Percentiles rank a stretch among this genome's conserved stretches.
phyloP scores from a whole-genome alignment of 768 basidiomycete species.

The Mycena pura region DNA sequence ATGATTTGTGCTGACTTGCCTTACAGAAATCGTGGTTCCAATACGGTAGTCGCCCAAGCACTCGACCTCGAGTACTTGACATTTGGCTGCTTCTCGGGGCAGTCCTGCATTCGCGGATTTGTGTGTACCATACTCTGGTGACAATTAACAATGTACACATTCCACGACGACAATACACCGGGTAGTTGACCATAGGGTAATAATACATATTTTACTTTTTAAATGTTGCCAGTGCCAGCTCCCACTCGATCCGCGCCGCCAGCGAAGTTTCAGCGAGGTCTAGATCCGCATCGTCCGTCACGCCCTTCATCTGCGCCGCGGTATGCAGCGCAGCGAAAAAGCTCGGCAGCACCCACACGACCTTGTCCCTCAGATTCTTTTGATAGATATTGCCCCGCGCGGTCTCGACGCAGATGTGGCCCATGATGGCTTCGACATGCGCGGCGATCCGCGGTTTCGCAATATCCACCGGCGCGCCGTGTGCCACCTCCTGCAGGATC shows the following conservation, averaged over 20 bases:
- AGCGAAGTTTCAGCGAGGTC: constrained; percentile 18
- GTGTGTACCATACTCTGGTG: no score
- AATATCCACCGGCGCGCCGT: not conserved
- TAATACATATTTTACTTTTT: not conserved
- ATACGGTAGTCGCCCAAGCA: no score
- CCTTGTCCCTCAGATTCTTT: not conserved
- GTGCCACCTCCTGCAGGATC: constrained; percentile 5
- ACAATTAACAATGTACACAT: no score
- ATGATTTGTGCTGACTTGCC: no score
- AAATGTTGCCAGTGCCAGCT: constrained; percentile 3
- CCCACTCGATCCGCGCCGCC: constrained; percentile 23
- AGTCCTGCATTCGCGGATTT: no score
- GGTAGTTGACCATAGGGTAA: no score
- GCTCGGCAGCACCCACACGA: constrained; percentile 22
- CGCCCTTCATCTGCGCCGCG: constrained; percentile 22
- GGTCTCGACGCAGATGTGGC: constrained; percentile 17
- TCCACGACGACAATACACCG: no score
- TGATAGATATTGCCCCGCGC: constrained; percentile 19
- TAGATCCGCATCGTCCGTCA: constrained; percentile 18
- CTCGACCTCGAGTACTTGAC: no score
- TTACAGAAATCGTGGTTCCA: no score
- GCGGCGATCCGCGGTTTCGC: constrained; percentile 1
- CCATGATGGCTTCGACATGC: not conserved
- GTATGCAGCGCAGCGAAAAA: constrained; percentile 24
- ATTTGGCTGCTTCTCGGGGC: no score